Conservation (phyloP, 2,329 filamentous ascomycete genomes). For the Macroventuria anomochaeta region DNA sequence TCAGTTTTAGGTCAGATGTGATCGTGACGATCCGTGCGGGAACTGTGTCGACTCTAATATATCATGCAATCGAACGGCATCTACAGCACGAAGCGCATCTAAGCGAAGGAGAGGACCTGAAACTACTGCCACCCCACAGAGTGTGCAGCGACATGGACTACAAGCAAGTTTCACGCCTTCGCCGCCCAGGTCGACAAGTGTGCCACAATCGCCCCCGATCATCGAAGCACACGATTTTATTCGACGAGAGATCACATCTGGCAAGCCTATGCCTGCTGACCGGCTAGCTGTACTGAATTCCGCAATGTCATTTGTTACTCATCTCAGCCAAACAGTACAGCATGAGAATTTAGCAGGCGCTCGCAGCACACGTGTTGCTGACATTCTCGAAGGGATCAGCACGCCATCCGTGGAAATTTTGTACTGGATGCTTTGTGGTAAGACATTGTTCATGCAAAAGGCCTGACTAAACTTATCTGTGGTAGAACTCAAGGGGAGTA, state of each 20-base stretch:
- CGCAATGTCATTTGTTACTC: conserved; percentile 27
- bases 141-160: conserved; percentile 1
- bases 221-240: conserved; percentile 28
- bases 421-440: conserved; percentile 31
- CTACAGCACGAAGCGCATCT: conserved; percentile 6
- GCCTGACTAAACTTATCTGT: too few species aligned
- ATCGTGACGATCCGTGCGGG: conserved; percentile 32
- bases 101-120: conserved; percentile 16
- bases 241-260: conserved; percentile 15
- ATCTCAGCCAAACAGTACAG: conserved; percentile 15
- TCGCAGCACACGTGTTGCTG: conserved; percentile 1
- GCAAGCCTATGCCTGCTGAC: conserved; percentile 19
- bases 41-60: conserved; percentile 33
- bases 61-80: conserved; percentile 24
- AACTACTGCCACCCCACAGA: background rate
- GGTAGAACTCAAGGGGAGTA: conserved; percentile 25
- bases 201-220: conserved; percentile 23
- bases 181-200: conserved; percentile 7
- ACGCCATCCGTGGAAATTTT: conserved; percentile 21
- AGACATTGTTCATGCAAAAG: too few species aligned
- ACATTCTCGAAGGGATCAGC: conserved; percentile 19
- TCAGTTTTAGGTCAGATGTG: conserved; percentile 24
- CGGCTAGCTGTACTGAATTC: conserved; percentile 23
- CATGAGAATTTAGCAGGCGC: background rate
- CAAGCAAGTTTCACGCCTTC: conserved; percentile 13